Percentiles rank a stretch among this genome's conserved stretches.
Conservation (phyloP, 2,329 filamentous ascomycete species). For the Sphaerulina musiva region DNA sequence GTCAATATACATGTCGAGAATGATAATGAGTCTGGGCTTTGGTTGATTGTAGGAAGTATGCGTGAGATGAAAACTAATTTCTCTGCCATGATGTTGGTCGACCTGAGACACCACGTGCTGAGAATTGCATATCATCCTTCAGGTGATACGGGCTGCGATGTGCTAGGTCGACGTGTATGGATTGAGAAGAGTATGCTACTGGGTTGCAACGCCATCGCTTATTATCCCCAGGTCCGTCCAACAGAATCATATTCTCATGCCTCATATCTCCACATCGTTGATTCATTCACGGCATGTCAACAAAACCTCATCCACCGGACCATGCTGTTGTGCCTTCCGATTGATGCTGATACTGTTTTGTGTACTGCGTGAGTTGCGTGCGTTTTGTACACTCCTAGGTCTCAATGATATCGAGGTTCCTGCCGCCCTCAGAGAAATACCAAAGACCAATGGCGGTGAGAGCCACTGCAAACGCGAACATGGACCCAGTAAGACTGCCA, state of each 20-base stretch:
- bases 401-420: slow-evolving; percentile 9
- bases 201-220: neutral
- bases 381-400: slow-evolving; percentile 1
- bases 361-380: neutral
- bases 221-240: neutral
- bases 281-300: neutral
- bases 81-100: neutral
- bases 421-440: slow-evolving; percentile 10
- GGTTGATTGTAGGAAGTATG: too few relatives aligned
- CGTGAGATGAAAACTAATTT: too few relatives aligned
- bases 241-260: neutral
- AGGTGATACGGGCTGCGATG: neutral
- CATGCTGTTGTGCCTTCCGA: neutral
- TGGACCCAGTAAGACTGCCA: slow-evolving; percentile 11
- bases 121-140: neutral
- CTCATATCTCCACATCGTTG: neutral
- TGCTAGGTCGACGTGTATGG: neutral
- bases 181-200: neutral
- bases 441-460: slow-evolving; percentile 11
- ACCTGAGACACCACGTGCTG: neutral
- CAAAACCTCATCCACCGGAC: neutral
- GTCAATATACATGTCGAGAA: too few relatives aligned
- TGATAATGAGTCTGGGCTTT: too few relatives aligned
- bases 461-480: slow-evolving; percentile 14
- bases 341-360: neutral